phyloP scores from a whole-genome alignment of 1,284 basidiomycete species.

The Rhodotorula glutinis region DNA sequence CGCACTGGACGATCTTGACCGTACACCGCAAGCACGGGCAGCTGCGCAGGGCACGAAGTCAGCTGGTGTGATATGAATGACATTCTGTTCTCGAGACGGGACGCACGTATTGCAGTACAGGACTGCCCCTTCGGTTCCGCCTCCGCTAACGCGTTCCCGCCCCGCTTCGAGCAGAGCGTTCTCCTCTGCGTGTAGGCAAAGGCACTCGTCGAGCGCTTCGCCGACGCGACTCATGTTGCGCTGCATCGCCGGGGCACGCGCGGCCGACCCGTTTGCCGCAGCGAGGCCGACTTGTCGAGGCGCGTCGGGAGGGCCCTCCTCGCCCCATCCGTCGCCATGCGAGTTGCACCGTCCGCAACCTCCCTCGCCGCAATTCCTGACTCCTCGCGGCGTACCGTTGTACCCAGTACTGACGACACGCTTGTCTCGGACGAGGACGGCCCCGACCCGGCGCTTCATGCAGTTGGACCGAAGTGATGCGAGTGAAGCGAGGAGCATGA shows the following conservation, averaged over 20 bases:
- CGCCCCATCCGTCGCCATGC: slow-evolving; percentile 31
- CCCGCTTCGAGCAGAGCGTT: slow-evolving; percentile 94
- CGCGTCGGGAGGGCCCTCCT: neutral
- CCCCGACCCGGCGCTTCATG: slow-evolving; percentile 65
- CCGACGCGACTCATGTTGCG: slow-evolving; percentile 30
- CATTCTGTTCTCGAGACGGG: no score
- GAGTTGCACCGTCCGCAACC: slow-evolving; percentile 77
- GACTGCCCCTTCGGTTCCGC: slow-evolving; percentile 59
- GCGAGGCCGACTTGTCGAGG: no score
- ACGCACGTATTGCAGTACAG: slow-evolving; percentile 78
- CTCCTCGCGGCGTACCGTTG: slow-evolving; percentile 90
- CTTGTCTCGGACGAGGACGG: slow-evolving; percentile 55
- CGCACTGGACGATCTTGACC: slow-evolving; percentile 94
- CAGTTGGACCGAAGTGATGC: slow-evolving; percentile 87
- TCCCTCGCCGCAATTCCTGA: slow-evolving; percentile 81
- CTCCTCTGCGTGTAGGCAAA: slow-evolving; percentile 97
- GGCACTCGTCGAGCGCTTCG: slow-evolving; percentile 64
- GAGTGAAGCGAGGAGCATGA: slow-evolving; percentile 87
- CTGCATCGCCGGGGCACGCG: no score
- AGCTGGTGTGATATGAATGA: no score
- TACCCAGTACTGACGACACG: slow-evolving; percentile 96
- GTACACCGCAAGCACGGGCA: slow-evolving; percentile 95
- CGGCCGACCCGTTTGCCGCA: no score
- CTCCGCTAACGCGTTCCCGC: slow-evolving; percentile 47
- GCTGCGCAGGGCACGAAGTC: slow-evolving; percentile 52